These are phyloP conservation scores for Aspergillus sp. DNA, from an alignment of 2,329 filamentous ascomycete genomes.

Conservation along the genomic window DNA sequence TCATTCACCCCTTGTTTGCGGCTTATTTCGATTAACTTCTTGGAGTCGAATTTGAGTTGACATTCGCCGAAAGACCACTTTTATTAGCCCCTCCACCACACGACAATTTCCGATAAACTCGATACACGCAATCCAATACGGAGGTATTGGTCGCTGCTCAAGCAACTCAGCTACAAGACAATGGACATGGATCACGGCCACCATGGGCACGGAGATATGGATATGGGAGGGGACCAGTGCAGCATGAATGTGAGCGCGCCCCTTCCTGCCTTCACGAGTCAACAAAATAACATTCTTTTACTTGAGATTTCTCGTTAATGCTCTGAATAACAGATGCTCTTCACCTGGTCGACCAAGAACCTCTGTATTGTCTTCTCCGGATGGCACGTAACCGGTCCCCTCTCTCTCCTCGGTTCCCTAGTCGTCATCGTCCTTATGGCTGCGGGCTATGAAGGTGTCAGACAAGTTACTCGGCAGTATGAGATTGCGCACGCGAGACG, in stretches of 20 bases:
- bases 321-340: slow-evolving; percentile 75
- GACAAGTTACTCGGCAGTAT: slow-evolving; percentile 76
- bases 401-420: slow-evolving; percentile 80
- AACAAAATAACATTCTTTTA: too few relatives aligned
- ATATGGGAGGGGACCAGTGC: slow-evolving; percentile 67
- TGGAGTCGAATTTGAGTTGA: neutral
- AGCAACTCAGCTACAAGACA: slow-evolving; percentile 11
- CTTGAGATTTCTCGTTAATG: too few relatives aligned
- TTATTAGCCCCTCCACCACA: too few relatives aligned
- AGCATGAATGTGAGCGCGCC: slow-evolving; percentile 78
- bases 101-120: neutral
- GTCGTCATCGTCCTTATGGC: slow-evolving; percentile 79
- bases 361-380: slow-evolving; percentile 94
- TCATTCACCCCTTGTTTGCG: neutral
- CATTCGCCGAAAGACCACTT: neutral
- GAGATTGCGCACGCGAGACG: slow-evolving; percentile 61
- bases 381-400: slow-evolving; percentile 80
- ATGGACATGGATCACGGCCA: slow-evolving; percentile 51
- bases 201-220: slow-evolving; percentile 57
- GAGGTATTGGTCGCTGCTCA: neutral
- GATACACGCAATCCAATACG: neutral
- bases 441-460: slow-evolving; percentile 90
- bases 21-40: neutral
- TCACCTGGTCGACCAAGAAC: slow-evolving; percentile 92
- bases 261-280: neutral